Conservation (phyloP, 345 rosid species). For the Camelina sativa region DNA sequence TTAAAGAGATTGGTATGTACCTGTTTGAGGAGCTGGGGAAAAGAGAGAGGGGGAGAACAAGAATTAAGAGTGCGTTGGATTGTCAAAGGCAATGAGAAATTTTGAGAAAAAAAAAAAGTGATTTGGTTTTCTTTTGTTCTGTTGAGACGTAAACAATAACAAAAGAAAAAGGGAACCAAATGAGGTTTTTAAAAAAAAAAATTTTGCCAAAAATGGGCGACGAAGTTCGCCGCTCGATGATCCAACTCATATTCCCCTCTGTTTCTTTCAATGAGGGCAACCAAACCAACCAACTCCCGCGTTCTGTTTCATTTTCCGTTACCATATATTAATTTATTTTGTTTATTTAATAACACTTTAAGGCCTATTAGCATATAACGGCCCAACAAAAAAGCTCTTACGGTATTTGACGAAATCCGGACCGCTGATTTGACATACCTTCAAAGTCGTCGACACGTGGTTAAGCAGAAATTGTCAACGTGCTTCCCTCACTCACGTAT, state of each 20-base stretch:
- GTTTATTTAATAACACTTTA: too few relatives aligned
- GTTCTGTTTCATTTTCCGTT: constrained; percentile 38
- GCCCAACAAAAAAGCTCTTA: too few relatives aligned
- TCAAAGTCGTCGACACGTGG: too few relatives aligned
- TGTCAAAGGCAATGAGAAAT: background rate
- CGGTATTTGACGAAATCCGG: too few relatives aligned
- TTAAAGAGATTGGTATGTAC: background rate
- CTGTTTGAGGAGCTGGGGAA: constrained; percentile 29
- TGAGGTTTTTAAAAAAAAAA: too few relatives aligned
- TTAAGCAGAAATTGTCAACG: too few relatives aligned
- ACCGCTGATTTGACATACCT: too few relatives aligned
- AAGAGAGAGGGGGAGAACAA: constrained; percentile 15
- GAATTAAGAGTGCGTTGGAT: constrained; percentile 15
- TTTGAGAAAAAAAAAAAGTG: background rate
- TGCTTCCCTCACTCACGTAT: too few relatives aligned
- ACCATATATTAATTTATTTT: background rate
- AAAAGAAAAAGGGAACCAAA: background rate
- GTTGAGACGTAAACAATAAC: background rate
- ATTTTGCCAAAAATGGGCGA: constrained; percentile 43
- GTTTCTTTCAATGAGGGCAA: background rate
- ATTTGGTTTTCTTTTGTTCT: background rate
- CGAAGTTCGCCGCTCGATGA: constrained; percentile 30
- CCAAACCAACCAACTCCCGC: constrained; percentile 36
- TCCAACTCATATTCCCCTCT: constrained; percentile 39
- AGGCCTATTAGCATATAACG: too few relatives aligned